These are phyloP conservation scores for Plenodomus tracheiphilus DNA, from an alignment of 2,329 filamentous ascomycete genomes.

Conservation along the genomic window DNA sequence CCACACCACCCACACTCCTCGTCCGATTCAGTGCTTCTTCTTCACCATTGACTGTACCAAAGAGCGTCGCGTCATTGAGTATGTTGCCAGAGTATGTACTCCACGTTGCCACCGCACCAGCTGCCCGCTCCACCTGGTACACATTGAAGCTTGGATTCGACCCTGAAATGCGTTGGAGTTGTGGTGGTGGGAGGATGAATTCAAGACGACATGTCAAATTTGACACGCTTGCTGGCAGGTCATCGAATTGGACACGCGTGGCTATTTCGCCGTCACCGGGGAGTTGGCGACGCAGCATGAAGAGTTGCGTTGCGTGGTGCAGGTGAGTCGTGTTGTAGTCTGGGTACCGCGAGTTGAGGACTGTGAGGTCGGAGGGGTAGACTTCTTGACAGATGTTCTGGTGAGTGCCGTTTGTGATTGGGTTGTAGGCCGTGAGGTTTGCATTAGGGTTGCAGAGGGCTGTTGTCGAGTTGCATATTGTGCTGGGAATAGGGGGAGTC, in stretches of 20 bases:
- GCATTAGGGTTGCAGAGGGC: background rate
- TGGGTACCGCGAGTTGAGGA: slow-evolving; percentile 36
- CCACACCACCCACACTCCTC: slow-evolving; percentile 18
- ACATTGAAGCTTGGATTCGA: slow-evolving; percentile 28
- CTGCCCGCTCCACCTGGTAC: slow-evolving; percentile 24
- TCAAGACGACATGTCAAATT: slow-evolving; percentile 32
- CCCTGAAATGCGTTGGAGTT: slow-evolving; percentile 19
- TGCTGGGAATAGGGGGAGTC: slow-evolving; percentile 3
- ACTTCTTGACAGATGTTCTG: slow-evolving; percentile 21
- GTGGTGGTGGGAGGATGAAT: slow-evolving; percentile 22
- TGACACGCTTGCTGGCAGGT: slow-evolving; percentile 3
- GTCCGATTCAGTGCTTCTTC: slow-evolving; percentile 13
- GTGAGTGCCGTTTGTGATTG: slow-evolving; percentile 1
- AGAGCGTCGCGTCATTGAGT: slow-evolving; percentile 3
- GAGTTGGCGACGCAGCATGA: slow-evolving; percentile 33
- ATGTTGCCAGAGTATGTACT: slow-evolving; percentile 17
- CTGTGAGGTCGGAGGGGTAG: slow-evolving; percentile 26
- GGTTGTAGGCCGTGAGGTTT: background rate
- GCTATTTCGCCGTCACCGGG: slow-evolving; percentile 23
- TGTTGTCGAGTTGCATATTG: slow-evolving; percentile 5
- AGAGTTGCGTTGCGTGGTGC: slow-evolving; percentile 23
- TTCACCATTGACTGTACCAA: slow-evolving; percentile 30
- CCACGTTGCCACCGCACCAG: slow-evolving; percentile 23
- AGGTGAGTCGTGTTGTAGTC: slow-evolving; percentile 20
- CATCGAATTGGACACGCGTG: slow-evolving; percentile 29